Conservation (phyloP, 345 rosid species). For the Stellera chamaejasme region DNA sequence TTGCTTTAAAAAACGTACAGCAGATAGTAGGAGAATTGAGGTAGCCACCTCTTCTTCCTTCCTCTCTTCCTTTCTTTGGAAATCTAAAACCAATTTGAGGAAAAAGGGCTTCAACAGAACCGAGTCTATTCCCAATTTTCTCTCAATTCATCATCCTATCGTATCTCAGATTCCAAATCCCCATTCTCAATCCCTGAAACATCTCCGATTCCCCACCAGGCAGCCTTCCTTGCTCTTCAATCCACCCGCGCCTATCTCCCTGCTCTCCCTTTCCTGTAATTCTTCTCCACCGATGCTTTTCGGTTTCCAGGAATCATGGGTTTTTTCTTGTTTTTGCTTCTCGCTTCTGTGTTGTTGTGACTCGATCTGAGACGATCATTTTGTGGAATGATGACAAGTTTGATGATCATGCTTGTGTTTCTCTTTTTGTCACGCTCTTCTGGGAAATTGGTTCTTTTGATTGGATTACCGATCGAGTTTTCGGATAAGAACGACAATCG, state of each 20-base stretch:
- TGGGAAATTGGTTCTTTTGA: constrained; percentile 13
- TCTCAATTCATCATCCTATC: constrained; percentile 15
- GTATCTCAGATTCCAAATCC: constrained; percentile 8
- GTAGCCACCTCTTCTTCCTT: constrained; percentile 17
- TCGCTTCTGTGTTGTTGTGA: constrained; percentile 16
- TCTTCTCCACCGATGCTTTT: constrained; percentile 36
- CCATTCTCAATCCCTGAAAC: constrained; percentile 1
- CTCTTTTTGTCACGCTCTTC: constrained; percentile 7
- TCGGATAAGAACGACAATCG: constrained; percentile 4
- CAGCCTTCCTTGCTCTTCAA: constrained; percentile 26
- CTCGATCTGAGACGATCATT: constrained; percentile 39
- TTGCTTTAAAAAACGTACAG: constrained; percentile 31
- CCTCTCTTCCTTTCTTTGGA: background rate
- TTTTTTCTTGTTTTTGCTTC: constrained; percentile 30
- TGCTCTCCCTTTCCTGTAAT: constrained; percentile 16
- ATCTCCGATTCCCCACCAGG: constrained; percentile 26
- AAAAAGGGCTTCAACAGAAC: background rate
- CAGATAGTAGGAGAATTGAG: constrained; percentile 28
- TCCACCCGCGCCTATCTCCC: constrained; percentile 11
- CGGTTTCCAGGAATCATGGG: constrained; percentile 35
- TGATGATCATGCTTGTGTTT: constrained; percentile 14
- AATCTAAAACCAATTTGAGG: background rate
- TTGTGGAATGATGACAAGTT: constrained; percentile 18
- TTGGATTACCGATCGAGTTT: constrained; percentile 19
- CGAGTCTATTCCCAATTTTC: constrained; percentile 12